These are phyloP conservation scores for Calycina herbarum DNA, from an alignment of 2,329 filamentous ascomycete species.

Conservation along the genomic window DNA sequence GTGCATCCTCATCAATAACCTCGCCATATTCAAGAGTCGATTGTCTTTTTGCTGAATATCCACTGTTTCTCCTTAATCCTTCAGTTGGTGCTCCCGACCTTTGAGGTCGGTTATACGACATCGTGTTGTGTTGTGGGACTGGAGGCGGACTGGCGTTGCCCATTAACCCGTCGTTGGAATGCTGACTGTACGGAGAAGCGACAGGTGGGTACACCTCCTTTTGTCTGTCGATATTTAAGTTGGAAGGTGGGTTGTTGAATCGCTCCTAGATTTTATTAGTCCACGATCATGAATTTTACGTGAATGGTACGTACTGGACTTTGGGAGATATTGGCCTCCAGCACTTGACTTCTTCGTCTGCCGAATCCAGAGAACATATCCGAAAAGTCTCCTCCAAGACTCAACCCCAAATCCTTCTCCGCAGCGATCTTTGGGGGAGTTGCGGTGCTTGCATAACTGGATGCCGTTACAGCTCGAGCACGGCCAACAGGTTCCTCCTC, in stretches of 20 bases:
- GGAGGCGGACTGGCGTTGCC: slow-evolving; percentile 31
- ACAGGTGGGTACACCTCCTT: slow-evolving; percentile 27
- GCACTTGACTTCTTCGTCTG: slow-evolving; percentile 33
- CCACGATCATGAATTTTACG: background rate
- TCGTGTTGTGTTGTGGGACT: slow-evolving; percentile 21
- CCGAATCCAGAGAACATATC: slow-evolving; percentile 38
- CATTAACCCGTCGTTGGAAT: slow-evolving; percentile 37
- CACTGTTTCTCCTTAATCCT: slow-evolving; percentile 36
- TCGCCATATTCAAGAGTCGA: slow-evolving; percentile 33
- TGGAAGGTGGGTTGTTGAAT: slow-evolving; percentile 29
- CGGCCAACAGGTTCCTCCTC: slow-evolving; percentile 30
- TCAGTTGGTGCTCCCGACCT: slow-evolving; percentile 22
- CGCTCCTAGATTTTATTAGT: background rate
- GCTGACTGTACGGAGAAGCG: slow-evolving; percentile 33
- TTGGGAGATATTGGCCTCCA: slow-evolving; percentile 31
- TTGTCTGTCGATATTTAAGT: slow-evolving; percentile 33
- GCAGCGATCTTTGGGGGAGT: slow-evolving; percentile 34
- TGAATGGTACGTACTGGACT: slow-evolving; percentile 33
- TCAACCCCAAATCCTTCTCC: slow-evolving; percentile 34
- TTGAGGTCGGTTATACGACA: slow-evolving; percentile 19
- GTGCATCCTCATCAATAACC: slow-evolving; percentile 37
- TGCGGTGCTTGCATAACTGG: slow-evolving; percentile 39
- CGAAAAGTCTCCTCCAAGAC: slow-evolving; percentile 38
- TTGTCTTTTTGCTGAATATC: slow-evolving; percentile 29
- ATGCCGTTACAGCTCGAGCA: slow-evolving; percentile 34